These are phyloP conservation scores for Emergomyces orientalis DNA, from an alignment of 2,329 filamentous ascomycete genomes.

Conservation along the genomic window DNA sequence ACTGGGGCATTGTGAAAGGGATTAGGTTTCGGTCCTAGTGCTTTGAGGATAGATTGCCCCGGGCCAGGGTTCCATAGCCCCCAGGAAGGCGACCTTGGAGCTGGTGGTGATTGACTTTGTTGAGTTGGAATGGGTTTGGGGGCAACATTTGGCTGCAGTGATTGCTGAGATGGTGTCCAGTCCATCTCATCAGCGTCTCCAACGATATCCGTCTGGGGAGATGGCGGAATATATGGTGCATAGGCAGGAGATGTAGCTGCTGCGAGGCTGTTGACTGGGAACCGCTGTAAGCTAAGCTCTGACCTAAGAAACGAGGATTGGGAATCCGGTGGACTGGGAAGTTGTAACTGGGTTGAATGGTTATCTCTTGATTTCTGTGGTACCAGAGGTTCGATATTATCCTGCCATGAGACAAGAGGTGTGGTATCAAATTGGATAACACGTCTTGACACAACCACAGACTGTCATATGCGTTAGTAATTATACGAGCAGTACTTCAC, in stretches of 20 bases:
- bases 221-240: conserved; percentile 24
- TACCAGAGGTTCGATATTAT: conserved; percentile 26
- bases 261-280: conserved; percentile 36
- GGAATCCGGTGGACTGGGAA: conserved; percentile 14
- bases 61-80: conserved; percentile 27
- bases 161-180: conserved; percentile 40
- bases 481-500: neutral
- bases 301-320: conserved; percentile 15
- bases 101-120: conserved; percentile 34
- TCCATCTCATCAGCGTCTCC: conserved; percentile 38
- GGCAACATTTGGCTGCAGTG: conserved; percentile 26
- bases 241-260: conserved; percentile 19
- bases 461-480: conserved; percentile 24
- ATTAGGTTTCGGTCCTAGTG: conserved; percentile 29
- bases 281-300: conserved; percentile 21
- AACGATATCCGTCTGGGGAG: conserved; percentile 30
- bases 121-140: conserved; percentile 24
- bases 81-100: conserved; percentile 34
- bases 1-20: conserved; percentile 29
- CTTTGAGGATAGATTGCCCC: conserved; percentile 21
- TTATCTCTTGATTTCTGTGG: conserved; percentile 19
- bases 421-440: conserved; percentile 33
- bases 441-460: conserved; percentile 29
- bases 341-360: conserved; percentile 13
- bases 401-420: conserved; percentile 35